Conservation (phyloP, 345 rosid species). For the Arabidopsis suecica region DNA sequence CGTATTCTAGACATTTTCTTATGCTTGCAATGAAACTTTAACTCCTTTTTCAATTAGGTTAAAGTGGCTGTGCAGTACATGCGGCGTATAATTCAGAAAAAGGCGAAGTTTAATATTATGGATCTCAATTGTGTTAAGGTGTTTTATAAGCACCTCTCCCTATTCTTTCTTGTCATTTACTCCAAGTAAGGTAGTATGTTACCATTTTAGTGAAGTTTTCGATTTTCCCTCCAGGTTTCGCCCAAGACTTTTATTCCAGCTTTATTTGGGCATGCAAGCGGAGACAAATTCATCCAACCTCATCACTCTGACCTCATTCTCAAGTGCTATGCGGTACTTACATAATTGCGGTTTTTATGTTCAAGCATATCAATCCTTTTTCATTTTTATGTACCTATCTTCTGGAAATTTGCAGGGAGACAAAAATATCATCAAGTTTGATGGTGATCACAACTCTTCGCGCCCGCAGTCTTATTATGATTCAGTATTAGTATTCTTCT, state of each 20-base stretch:
- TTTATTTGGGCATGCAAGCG: conserved; percentile 90
- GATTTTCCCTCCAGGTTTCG: conserved; percentile 61
- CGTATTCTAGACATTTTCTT: not conserved
- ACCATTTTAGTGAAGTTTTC: conserved; percentile 27
- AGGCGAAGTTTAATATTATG: conserved; percentile 98
- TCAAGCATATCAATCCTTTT: not conserved
- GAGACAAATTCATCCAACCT: conserved; percentile 88
- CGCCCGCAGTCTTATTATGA: conserved; percentile 91
- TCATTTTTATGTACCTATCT: conserved; percentile 11
- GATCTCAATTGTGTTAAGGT: conserved; percentile 92
- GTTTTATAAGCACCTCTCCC: conserved; percentile 1
- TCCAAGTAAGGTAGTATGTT: conserved; percentile 24
- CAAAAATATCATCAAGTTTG: conserved; percentile 90
- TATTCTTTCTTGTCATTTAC: not conserved
- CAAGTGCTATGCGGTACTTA: conserved; percentile 70
- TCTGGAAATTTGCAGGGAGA: conserved; percentile 73
- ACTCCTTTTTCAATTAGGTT: conserved; percentile 55
- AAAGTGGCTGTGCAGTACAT: conserved; percentile 96
- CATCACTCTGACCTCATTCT: conserved; percentile 84
- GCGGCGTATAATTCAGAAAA: conserved; percentile 83
- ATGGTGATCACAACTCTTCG: conserved; percentile 95
- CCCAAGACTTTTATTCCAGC: conserved; percentile 90
- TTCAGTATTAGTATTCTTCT: conserved; percentile 94
- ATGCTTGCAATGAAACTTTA: conserved; percentile 28
- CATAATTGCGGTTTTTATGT: conserved; percentile 6